A percentile compares a stretch with the other conserved stretches of the same genome.
phyloP scores from a whole-genome alignment of 2,329 filamentous ascomycete species.

The Pyricularia grisea region DNA sequence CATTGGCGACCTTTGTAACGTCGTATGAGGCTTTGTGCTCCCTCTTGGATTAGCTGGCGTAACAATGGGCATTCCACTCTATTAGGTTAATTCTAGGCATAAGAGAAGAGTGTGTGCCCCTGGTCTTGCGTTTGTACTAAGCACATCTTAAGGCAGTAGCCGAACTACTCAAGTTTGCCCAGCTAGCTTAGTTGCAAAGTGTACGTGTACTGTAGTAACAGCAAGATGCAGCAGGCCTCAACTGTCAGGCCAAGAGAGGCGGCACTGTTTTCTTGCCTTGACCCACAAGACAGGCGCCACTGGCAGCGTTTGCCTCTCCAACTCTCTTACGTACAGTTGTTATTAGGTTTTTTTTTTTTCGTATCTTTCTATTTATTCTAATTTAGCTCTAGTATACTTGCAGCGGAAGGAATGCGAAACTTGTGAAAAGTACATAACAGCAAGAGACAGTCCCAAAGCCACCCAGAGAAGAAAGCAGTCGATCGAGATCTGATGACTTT shows the following conservation, averaged over 20 bases:
- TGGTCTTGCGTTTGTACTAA: neutral
- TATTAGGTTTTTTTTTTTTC: neutral
- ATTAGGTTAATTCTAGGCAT: neutral
- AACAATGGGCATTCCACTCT: neutral
- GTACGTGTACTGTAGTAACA: no score
- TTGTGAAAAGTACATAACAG: neutral
- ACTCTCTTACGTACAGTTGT: neutral
- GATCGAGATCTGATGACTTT: neutral
- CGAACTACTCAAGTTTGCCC: neutral
- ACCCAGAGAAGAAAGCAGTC: neutral
- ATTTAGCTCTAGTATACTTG: neutral
- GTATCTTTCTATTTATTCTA: neutral
- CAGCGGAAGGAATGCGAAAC: neutral
- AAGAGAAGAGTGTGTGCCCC: neutral
- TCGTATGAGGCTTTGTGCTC: neutral
- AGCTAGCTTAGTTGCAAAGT: neutral
- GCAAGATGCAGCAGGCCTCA: neutral
- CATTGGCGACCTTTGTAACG: neutral
- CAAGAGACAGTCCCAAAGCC: neutral
- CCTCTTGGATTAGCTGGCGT: neutral
- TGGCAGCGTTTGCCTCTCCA: neutral
- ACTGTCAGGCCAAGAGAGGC: neutral
- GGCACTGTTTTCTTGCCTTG: neutral
- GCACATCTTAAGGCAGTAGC: neutral
- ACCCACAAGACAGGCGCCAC: neutral